Evolutionary conservation across 305 asterid species (phyloP).

Genomic region (Petunia hybrid): DNA sequence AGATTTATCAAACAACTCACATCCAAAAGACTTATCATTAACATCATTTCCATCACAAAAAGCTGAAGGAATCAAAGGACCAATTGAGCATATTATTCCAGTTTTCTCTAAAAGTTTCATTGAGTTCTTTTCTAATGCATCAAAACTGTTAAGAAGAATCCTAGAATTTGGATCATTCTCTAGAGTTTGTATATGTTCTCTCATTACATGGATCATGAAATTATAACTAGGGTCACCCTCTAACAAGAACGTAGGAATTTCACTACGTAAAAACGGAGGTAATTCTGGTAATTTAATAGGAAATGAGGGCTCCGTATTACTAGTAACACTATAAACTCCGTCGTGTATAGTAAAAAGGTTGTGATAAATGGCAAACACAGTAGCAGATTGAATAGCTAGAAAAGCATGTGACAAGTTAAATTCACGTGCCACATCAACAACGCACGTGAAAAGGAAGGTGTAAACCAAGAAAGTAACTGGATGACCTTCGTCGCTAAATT

Average conservation of each 20-base stretch:
- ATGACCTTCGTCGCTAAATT: conserved; percentile 33
- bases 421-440: conserved; percentile 52
- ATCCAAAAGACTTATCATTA: conserved; percentile 51
- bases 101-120: conserved; percentile 34
- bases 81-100: conserved; percentile 45
- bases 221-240: conserved; percentile 31
- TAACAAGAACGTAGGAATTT: conserved; percentile 53
- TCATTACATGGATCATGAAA: conserved; percentile 37
- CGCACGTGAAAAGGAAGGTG: conserved; percentile 60
- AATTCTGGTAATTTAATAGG: conserved; percentile 44
- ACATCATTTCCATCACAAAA: conserved; percentile 40
- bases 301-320: conserved; percentile 26
- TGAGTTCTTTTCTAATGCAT: conserved; percentile 50
- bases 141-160: conserved; percentile 57
- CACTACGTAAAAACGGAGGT: conserved; percentile 48
- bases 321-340: conserved; percentile 30
- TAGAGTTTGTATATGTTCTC: conserved; percentile 49
- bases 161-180: conserved; percentile 45
- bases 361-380: conserved; percentile 53
- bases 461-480: conserved; percentile 55
- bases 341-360: conserved; percentile 40
- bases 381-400: conserved; percentile 54
- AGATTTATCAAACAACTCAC: conserved; percentile 44
- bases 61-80: conserved; percentile 65
- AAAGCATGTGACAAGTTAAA: conserved; percentile 52